Conservation (phyloP, 768 basidiomycete genomes). For the Hydnomerulius pinastri region DNA sequence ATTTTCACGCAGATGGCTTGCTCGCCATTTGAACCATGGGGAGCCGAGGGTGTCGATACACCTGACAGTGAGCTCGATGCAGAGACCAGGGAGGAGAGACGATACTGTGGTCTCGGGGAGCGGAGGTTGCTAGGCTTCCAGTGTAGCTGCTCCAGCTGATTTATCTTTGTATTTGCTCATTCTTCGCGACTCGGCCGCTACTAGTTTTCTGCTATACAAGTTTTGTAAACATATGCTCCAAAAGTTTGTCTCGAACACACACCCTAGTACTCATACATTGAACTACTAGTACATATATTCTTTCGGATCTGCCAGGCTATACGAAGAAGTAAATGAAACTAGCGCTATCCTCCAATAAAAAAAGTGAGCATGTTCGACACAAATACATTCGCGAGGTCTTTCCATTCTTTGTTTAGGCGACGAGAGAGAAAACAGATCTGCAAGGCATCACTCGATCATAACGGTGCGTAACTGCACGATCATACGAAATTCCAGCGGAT, state of each 20-base stretch:
- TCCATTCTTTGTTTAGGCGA: neutral
- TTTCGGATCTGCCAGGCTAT: too few relatives aligned
- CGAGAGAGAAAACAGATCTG: neutral
- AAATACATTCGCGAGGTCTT: neutral
- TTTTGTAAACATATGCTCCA: too few relatives aligned
- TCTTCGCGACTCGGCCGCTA: too few relatives aligned
- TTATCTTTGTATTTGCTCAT: too few relatives aligned
- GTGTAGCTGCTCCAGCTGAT: slow-evolving; percentile 88
- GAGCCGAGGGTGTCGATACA: slow-evolving; percentile 61
- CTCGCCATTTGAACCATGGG: slow-evolving; percentile 85
- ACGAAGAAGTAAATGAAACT: too few relatives aligned
- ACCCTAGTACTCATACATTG: too few relatives aligned
- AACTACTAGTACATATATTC: too few relatives aligned
- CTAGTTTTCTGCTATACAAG: too few relatives aligned
- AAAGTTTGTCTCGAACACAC: too few relatives aligned
- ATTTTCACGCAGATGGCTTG: slow-evolving; percentile 71
- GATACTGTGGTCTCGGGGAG: slow-evolving; percentile 78
- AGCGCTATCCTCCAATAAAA: too few relatives aligned
- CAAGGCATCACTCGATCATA: slow-evolving; percentile 16
- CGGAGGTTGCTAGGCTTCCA: slow-evolving; percentile 84
- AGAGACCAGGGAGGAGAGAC: slow-evolving; percentile 68
- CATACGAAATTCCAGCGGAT: slow-evolving; percentile 15
- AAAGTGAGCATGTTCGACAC: neutral
- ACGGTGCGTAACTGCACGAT: slow-evolving; percentile 16
- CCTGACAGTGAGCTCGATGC: slow-evolving; percentile 49